A percentile compares a stretch with the other conserved stretches of the same genome.
Conservation (phyloP, 2,329 filamentous ascomycete species). For the Curvularia spicifera region DNA sequence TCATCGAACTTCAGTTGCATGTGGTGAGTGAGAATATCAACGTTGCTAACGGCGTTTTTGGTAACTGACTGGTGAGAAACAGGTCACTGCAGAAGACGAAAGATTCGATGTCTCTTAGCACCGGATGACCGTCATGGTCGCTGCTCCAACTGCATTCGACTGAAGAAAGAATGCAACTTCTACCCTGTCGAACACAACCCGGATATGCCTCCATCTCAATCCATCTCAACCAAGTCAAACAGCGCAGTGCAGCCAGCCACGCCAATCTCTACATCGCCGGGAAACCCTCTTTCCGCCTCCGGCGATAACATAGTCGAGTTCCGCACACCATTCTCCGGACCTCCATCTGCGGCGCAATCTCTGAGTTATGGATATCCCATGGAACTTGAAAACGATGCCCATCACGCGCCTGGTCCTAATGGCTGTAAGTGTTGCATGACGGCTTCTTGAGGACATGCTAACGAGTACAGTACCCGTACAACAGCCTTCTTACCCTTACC, state of each 20-base stretch:
- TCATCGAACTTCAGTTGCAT: slow-evolving; percentile 92
- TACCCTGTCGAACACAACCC: slow-evolving; percentile 82
- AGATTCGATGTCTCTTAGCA: slow-evolving; percentile 87
- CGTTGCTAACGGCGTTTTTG: neutral
- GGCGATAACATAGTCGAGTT: slow-evolving; percentile 45
- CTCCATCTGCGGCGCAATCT: slow-evolving; percentile 20
- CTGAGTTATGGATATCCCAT: slow-evolving; percentile 35
- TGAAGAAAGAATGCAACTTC: slow-evolving; percentile 95
- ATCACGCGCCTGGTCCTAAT: slow-evolving; percentile 29
- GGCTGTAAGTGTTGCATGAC: slow-evolving; percentile 33
- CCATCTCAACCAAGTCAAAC: slow-evolving; percentile 53
- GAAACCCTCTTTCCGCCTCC: slow-evolving; percentile 30
- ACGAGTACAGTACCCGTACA: slow-evolving; percentile 39
- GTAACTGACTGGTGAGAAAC: slow-evolving; percentile 28
- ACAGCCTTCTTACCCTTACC: slow-evolving; percentile 43
- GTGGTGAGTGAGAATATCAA: slow-evolving; percentile 71
- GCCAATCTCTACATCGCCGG: slow-evolving; percentile 59
- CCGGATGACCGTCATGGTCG: slow-evolving; percentile 74
- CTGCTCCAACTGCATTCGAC: slow-evolving; percentile 89
- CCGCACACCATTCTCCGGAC: slow-evolving; percentile 32
- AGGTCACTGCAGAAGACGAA: slow-evolving; percentile 92
- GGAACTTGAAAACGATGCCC: slow-evolving; percentile 39
- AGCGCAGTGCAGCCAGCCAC: slow-evolving; percentile 52
- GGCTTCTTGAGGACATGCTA: slow-evolving; percentile 18
- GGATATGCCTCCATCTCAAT: slow-evolving; percentile 55